Conservation (phyloP, 2,329 filamentous ascomycete genomes). For the Colletotrichum agaves region DNA sequence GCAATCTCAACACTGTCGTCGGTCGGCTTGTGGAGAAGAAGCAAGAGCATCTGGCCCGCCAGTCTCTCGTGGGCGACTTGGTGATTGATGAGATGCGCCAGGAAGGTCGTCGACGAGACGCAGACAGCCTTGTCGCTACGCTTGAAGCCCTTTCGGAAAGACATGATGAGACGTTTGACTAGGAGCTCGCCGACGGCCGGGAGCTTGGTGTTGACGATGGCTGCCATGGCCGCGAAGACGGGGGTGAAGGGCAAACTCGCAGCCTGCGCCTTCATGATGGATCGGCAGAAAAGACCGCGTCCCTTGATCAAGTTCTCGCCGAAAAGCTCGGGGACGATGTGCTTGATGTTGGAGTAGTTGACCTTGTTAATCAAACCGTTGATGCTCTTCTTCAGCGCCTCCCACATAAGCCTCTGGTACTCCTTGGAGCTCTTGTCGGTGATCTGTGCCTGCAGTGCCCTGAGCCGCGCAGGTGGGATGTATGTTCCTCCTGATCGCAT, state of each 20-base stretch:
- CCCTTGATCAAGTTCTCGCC: slow-evolving; percentile 93
- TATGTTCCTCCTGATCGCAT: slow-evolving; percentile 97
- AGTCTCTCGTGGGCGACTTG: slow-evolving; percentile 96
- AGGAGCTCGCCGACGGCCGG: slow-evolving; percentile 94
- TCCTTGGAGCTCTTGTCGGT: slow-evolving; percentile 96
- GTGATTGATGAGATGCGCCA: slow-evolving; percentile 95
- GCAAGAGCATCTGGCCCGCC: slow-evolving; percentile 88
- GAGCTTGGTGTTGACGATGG: slow-evolving; percentile 97
- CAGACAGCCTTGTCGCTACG: slow-evolving; percentile 98
- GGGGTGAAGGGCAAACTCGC: slow-evolving; percentile 95
- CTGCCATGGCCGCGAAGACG: slow-evolving; percentile 94
- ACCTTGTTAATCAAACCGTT: slow-evolving; percentile 99
- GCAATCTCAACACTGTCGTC: slow-evolving; percentile 99
- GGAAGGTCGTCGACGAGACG: slow-evolving; percentile 90
- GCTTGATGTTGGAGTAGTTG: slow-evolving; percentile 97
- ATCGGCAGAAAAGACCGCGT: slow-evolving; percentile 90
- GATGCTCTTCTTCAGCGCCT: slow-evolving; percentile 98
- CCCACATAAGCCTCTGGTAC: slow-evolving; percentile 99
- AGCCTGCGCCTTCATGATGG: slow-evolving; percentile 98
- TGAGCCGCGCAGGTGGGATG: slow-evolving; percentile 89
- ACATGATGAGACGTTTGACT: slow-evolving; percentile 84
- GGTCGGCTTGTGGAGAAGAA: slow-evolving; percentile 94
- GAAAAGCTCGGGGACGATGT: slow-evolving; percentile 96
- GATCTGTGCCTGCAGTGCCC: slow-evolving; percentile 94
- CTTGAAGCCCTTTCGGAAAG: slow-evolving; percentile 96